These are phyloP conservation scores for Cryphonectria japonica DNA, from an alignment of 2,329 filamentous ascomycete genomes.

Conservation along the genomic window DNA sequence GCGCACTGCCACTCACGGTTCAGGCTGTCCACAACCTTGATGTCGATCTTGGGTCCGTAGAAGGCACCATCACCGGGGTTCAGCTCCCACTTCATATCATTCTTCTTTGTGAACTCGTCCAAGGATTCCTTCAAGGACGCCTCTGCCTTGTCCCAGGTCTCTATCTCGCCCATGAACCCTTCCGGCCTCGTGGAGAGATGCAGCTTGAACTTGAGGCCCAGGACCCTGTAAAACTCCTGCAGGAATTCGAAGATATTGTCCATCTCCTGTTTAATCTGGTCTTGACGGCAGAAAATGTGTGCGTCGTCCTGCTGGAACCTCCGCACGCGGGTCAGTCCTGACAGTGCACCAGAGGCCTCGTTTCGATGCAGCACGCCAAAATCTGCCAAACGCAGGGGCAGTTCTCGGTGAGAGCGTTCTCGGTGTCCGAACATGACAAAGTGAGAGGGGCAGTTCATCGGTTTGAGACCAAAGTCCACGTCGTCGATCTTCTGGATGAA, in stretches of 20 bases:
- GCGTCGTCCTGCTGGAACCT: slow-evolving; percentile 96
- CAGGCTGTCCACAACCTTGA: slow-evolving; percentile 88
- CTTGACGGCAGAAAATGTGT: slow-evolving; percentile 90
- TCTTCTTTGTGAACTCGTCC: slow-evolving; percentile 66
- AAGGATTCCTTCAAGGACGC: slow-evolving; percentile 77
- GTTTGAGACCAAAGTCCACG: slow-evolving; percentile 76
- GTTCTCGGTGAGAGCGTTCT: slow-evolving; percentile 83
- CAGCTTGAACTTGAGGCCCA: slow-evolving; percentile 90
- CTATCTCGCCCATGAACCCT: slow-evolving; percentile 83
- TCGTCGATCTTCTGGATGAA: slow-evolving; percentile 77
- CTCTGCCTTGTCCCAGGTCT: slow-evolving; percentile 90
- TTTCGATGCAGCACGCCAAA: slow-evolving; percentile 96
- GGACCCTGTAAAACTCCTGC: slow-evolving; percentile 71
- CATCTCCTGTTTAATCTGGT: slow-evolving; percentile 76
- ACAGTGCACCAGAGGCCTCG: slow-evolving; percentile 89
- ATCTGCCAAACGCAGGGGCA: slow-evolving; percentile 91
- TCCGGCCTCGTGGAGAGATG: slow-evolving; percentile 91
- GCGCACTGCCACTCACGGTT: slow-evolving; percentile 80
- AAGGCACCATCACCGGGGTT: slow-evolving; percentile 97
- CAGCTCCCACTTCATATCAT: slow-evolving; percentile 77
- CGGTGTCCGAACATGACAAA: slow-evolving; percentile 85
- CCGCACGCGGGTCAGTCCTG: slow-evolving; percentile 87
- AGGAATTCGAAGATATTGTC: slow-evolving; percentile 87
- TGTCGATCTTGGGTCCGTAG: slow-evolving; percentile 98
- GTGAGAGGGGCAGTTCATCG: slow-evolving; percentile 98